These are phyloP conservation scores for Myxozyma sirexii DNA, from an alignment of 805 yeast genomes.

Conservation along the genomic window DNA sequence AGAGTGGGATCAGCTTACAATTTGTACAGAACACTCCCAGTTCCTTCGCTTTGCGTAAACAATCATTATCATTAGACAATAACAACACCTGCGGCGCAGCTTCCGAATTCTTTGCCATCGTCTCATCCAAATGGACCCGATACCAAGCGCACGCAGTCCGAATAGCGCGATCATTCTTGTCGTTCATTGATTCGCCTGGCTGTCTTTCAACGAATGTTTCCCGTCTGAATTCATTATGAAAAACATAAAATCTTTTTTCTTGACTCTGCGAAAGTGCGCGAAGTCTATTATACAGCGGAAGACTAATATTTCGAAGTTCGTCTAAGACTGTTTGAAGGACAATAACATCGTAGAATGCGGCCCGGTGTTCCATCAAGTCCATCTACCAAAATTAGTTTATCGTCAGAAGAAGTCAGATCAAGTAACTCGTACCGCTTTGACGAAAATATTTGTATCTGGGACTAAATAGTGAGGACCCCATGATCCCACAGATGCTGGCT, in stretches of 20 bases:
- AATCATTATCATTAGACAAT: conserved; percentile 77
- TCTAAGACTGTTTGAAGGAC: conserved; percentile 95
- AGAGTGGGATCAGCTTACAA: not conserved
- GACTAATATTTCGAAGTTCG: conserved; percentile 84
- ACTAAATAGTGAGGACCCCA: conserved; percentile 79
- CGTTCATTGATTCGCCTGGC: conserved; percentile 75
- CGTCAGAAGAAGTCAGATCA: not conserved
- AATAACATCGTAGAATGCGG: conserved; percentile 83
- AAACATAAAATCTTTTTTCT: conserved; percentile 82
- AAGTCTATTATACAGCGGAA: conserved; percentile 83
- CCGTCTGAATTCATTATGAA: conserved; percentile 87
- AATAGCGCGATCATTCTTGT: conserved; percentile 89
- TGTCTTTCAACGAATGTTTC: conserved; percentile 67
- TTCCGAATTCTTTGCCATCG: conserved; percentile 25
- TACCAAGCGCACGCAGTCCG: conserved; percentile 76
- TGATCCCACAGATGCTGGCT: conserved; percentile 53
- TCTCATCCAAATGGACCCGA: conserved; percentile 57
- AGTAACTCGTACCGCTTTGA: conserved; percentile 57
- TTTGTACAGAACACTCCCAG: conserved; percentile 40
- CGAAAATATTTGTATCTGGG: conserved; percentile 83
- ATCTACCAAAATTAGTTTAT: conserved; percentile 47
- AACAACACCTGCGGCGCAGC: conserved; percentile 41
- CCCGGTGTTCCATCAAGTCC: conserved; percentile 78
- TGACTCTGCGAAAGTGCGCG: conserved; percentile 74
- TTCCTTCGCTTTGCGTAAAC: conserved; percentile 56